A percentile compares a stretch with the other conserved stretches of the same genome.
Evolutionary conservation across 2,329 filamentous ascomycete species (phyloP).

Genomic region (Microcyclospora pomicola): DNA sequence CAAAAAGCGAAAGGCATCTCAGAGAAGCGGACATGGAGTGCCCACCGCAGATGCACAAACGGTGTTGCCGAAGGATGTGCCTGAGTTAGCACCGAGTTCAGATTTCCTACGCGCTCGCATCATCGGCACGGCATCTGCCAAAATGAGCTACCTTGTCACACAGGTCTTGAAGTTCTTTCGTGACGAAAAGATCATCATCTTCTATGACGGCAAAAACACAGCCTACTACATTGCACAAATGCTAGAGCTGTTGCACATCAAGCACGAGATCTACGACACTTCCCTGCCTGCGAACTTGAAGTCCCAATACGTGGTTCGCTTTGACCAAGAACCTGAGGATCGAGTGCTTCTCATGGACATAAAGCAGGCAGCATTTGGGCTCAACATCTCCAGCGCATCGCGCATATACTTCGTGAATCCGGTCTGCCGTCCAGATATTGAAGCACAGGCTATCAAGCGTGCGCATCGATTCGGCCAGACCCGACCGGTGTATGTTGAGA

Average conservation of each 20-base stretch:
- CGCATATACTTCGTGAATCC: conserved; percentile 83
- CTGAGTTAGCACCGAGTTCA: conserved; percentile 23
- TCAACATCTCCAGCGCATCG: conserved; percentile 72
- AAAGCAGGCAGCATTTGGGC: conserved; percentile 72
- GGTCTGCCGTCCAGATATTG: conserved; percentile 68
- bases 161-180: conserved; percentile 53
- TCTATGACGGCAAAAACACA: conserved; percentile 79
- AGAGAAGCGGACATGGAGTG: background rate
- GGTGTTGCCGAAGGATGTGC: background rate
- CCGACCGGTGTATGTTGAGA: conserved; percentile 69
- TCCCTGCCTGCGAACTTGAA: conserved; percentile 46
- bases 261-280: conserved; percentile 54
- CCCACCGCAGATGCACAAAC: background rate
- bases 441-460: conserved; percentile 84
- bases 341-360: conserved; percentile 83
- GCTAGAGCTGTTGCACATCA: conserved; percentile 55
- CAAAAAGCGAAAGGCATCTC: conserved; percentile 1
- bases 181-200: conserved; percentile 76
- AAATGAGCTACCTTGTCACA: conserved; percentile 74
- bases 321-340: conserved; percentile 55
- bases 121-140: conserved; percentile 71
- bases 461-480: conserved; percentile 77
- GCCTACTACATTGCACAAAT: conserved; percentile 76
- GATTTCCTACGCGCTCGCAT: conserved; percentile 48
- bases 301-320: conserved; percentile 63